Percentiles rank a stretch among this genome's conserved stretches.
Conservation (phyloP, 2,329 filamentous ascomycete genomes). For the Aspergillus sp. region DNA sequence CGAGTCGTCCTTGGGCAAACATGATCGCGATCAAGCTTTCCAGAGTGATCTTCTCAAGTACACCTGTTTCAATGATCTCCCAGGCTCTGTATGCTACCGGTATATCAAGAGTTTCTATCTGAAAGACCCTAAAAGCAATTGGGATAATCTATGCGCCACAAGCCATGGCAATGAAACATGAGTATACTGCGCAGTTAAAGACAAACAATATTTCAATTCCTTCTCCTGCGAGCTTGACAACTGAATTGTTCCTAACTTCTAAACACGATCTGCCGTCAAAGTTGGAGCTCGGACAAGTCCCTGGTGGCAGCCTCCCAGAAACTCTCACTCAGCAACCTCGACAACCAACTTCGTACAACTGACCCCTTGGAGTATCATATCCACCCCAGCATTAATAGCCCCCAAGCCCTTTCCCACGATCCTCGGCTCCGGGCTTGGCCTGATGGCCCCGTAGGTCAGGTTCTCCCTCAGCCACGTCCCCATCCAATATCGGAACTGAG, state of each 20-base stretch:
- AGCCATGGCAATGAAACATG: too few relatives aligned
- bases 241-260: too few relatives aligned
- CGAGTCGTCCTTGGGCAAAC: constrained; percentile 9
- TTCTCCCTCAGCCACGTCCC: constrained; percentile 33
- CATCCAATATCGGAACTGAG: constrained; percentile 39
- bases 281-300: background rate
- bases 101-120: constrained; percentile 23
- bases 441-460: constrained; percentile 26
- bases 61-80: constrained; percentile 14
- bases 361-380: constrained; percentile 32
- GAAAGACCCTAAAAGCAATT: constrained; percentile 13
- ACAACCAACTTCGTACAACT: constrained; percentile 43
- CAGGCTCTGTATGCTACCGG: constrained; percentile 16
- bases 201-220: too few relatives aligned
- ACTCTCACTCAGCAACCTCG: constrained; percentile 30
- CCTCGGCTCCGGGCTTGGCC: constrained; percentile 35
- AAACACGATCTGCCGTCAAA: too few relatives aligned
- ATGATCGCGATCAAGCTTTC: constrained; percentile 9
- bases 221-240: too few relatives aligned
- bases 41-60: constrained; percentile 19
- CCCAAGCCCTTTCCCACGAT: constrained; percentile 35
- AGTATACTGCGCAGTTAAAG: too few relatives aligned
- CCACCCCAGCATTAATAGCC: constrained; percentile 35
- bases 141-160: constrained; percentile 17
- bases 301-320: background rate